Evolutionary conservation across 345 rosid species (phyloP).

Genomic region (Carallia pectinifolia): DNA sequence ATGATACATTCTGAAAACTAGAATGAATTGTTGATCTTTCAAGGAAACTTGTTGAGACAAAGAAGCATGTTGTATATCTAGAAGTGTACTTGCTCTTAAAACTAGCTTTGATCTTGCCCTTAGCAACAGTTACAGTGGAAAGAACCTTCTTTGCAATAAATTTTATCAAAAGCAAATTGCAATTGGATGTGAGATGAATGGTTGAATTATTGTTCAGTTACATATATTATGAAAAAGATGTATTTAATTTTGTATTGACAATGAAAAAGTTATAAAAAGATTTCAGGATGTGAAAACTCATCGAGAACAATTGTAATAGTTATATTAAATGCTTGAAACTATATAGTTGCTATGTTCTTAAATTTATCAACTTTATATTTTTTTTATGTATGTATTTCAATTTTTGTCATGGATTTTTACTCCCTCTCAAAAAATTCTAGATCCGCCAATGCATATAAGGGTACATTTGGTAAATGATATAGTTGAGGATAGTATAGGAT

Average conservation of each 20-base stretch:
- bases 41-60: background rate
- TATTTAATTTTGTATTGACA: background rate
- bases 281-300: background rate
- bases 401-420: too few species aligned
- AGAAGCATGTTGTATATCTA: background rate
- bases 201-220: background rate
- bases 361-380: too few species aligned
- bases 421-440: too few species aligned
- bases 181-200: background rate
- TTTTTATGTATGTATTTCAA: too few species aligned
- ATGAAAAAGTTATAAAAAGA: background rate
- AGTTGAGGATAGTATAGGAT: too few species aligned
- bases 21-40: background rate
- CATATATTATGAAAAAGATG: background rate
- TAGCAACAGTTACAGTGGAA: background rate
- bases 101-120: background rate
- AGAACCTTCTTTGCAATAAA: background rate
- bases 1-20: background rate
- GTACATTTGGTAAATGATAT: too few species aligned
- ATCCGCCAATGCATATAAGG: too few species aligned
- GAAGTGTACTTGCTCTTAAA: background rate
- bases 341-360: too few species aligned
- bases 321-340: background rate
- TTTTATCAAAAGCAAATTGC: background rate
- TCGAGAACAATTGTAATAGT: background rate